Evolutionary conservation across 805 yeast genomes (phyloP).

Genomic region (Metschnikowia bowlesiae): DNA sequence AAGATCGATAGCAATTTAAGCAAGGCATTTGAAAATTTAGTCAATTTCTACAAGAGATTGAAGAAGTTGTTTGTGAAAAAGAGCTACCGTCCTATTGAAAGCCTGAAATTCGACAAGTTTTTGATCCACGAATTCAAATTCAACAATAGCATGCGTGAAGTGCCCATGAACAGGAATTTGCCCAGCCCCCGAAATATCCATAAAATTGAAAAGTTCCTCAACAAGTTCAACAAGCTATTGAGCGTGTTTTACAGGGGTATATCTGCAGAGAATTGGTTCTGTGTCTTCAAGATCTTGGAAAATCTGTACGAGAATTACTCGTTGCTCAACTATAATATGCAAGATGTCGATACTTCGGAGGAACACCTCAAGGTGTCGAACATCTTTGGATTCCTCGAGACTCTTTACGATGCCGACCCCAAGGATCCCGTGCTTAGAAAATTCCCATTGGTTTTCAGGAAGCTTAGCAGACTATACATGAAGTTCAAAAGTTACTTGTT

Average conservation of each 20-base stretch:
- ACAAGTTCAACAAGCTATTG: constrained; percentile 58
- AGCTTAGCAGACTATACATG: constrained; percentile 61
- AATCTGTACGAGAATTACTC: constrained; percentile 56
- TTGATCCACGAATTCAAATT: constrained; percentile 39
- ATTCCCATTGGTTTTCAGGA: constrained; percentile 67
- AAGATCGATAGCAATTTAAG: constrained; percentile 33
- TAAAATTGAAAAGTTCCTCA: constrained; percentile 58
- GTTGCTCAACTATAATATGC: constrained; percentile 52
- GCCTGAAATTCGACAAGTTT: constrained; percentile 36
- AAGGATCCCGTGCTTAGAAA: constrained; percentile 32
- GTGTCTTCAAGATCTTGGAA: constrained; percentile 69
- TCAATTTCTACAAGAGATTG: constrained; percentile 54
- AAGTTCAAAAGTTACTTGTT: constrained; percentile 62
- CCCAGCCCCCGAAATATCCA: constrained; percentile 43
- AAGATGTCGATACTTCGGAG: constrained; percentile 37
- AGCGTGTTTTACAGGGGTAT: constrained; percentile 53
- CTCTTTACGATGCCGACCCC: constrained; percentile 48
- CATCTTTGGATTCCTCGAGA: constrained; percentile 64
- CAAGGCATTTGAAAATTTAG: constrained; percentile 35
- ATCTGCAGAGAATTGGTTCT: constrained; percentile 72
- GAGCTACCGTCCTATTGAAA: constrained; percentile 56
- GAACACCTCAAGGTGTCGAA: constrained; percentile 61
- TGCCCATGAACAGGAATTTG: constrained; percentile 43
- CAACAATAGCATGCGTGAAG: constrained; percentile 38
- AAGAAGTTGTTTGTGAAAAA: constrained; percentile 68